A percentile compares a stretch with the other conserved stretches of the same genome.
Evolutionary conservation across 768 basidiomycete genomes (phyloP).

Genomic region (Mycena indigotica): DNA sequence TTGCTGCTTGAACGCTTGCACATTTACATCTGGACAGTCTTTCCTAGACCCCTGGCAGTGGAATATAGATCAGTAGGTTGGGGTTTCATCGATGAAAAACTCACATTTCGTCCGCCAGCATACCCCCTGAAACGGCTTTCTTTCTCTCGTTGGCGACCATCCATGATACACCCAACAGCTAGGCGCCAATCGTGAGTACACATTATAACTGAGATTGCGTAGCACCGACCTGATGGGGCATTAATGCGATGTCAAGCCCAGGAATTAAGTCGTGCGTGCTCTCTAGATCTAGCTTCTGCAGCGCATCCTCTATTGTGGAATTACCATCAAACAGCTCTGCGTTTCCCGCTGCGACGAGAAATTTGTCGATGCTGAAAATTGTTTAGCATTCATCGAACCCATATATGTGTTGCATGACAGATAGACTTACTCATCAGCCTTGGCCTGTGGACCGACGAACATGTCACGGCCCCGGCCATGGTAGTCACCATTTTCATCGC

Average conservation of each 20-base stretch:
- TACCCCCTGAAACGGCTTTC: constrained; percentile 45
- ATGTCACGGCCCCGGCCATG: constrained; percentile 48
- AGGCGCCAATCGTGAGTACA: too few species aligned
- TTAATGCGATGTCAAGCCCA: constrained; percentile 60
- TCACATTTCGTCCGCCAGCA: constrained; percentile 56
- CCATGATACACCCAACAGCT: constrained; percentile 64
- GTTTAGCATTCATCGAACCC: too few species aligned
- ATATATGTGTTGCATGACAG: too few species aligned
- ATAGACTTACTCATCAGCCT: constrained; percentile 51
- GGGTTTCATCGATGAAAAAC: constrained; percentile 55
- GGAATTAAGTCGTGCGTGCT: constrained; percentile 50
- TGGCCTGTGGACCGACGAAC: constrained; percentile 48
- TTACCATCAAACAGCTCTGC: constrained; percentile 61
- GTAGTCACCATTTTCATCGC: constrained; percentile 49
- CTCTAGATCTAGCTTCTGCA: constrained; percentile 54
- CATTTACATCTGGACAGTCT: constrained; percentile 54
- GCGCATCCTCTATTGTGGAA: constrained; percentile 57
- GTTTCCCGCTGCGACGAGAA: constrained; percentile 57
- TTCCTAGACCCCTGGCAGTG: constrained; percentile 6
- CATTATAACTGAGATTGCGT: too few species aligned
- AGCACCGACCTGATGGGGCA: too few species aligned
- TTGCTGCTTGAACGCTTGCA: neutral
- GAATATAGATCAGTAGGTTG: constrained; percentile 1
- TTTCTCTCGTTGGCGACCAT: constrained; percentile 55
- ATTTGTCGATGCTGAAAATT: constrained; percentile 50